These are phyloP conservation scores for Cubamyces sp. DNA, from an alignment of 768 basidiomycete genomes.

Conservation along the genomic window DNA sequence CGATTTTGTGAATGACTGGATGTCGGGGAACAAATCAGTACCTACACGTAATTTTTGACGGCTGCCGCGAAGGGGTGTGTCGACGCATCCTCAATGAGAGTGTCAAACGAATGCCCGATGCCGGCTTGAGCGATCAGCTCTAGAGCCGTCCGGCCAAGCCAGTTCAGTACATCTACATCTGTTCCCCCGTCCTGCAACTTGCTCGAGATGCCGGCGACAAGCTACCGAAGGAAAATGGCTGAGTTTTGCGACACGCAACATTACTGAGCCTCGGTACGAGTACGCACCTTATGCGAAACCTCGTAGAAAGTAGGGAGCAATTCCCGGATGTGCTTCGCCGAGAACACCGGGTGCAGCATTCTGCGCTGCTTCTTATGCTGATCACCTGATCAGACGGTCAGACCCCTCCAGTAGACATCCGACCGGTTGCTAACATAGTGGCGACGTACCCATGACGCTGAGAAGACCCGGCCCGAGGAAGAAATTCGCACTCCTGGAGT, in stretches of 20 bases:
- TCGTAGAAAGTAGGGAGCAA: slow-evolving; percentile 48
- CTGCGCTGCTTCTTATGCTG: slow-evolving; percentile 52
- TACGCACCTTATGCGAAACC: slow-evolving; percentile 45
- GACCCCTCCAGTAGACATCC: neutral
- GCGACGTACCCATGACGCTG: slow-evolving; percentile 3
- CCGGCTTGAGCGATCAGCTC: slow-evolving; percentile 8
- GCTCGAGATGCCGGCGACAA: neutral
- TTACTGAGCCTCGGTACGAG: slow-evolving; percentile 1
- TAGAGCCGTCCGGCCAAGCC: slow-evolving; percentile 2
- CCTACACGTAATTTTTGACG: slow-evolving; percentile 35
- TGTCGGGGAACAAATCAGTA: neutral
- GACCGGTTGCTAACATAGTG: neutral
- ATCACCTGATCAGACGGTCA: slow-evolving; percentile 32
- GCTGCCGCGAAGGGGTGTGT: slow-evolving; percentile 6
- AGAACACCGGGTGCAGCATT: slow-evolving; percentile 50
- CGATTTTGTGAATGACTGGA: no score
- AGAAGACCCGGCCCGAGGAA: slow-evolving; percentile 18
- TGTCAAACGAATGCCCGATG: slow-evolving; percentile 8
- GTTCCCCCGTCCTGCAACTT: neutral
- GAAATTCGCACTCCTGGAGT: neutral
- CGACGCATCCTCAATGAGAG: neutral
- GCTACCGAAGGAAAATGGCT: neutral
- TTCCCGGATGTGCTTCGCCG: slow-evolving; percentile 45
- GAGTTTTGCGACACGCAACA: no score
- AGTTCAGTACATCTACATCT: slow-evolving; percentile 7